phyloP scores from a whole-genome alignment of 2,329 filamentous ascomycete species.

The Elsinoe necatrix region DNA sequence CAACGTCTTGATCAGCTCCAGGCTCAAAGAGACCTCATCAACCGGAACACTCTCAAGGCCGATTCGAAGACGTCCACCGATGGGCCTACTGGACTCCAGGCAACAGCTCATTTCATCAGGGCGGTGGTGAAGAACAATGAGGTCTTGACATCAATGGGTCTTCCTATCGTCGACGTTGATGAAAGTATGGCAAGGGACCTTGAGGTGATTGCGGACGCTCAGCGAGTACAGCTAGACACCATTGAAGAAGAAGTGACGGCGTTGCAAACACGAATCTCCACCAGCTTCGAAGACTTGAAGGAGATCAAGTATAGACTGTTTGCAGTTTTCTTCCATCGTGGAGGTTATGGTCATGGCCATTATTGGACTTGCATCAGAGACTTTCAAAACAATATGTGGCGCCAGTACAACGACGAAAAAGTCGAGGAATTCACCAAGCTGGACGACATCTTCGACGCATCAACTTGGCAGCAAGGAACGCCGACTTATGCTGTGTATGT shows the following conservation, averaged over 20 bases:
- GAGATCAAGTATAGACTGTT: conserved; percentile 72
- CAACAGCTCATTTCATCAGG: conserved; percentile 37
- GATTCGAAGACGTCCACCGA: conserved; percentile 18
- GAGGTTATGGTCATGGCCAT: conserved; percentile 58
- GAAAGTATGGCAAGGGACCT: conserved; percentile 35
- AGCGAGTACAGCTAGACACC: conserved; percentile 39
- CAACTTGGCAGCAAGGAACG: conserved; percentile 56
- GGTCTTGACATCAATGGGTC: conserved; percentile 25
- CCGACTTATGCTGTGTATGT: conserved; percentile 81
- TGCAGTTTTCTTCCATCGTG: conserved; percentile 86
- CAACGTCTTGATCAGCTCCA: conserved; percentile 42
- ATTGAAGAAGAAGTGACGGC: conserved; percentile 36
- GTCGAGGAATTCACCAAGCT: conserved; percentile 61
- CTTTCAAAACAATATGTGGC: conserved; percentile 72
- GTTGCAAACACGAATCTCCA: conserved; percentile 42
- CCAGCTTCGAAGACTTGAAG: conserved; percentile 55
- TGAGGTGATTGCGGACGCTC: conserved; percentile 37
- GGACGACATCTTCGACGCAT: conserved; percentile 57
- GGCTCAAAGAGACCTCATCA: conserved; percentile 25
- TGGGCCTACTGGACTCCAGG: conserved; percentile 24
- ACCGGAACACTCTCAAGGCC: conserved; percentile 16
- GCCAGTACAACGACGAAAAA: conserved; percentile 84
- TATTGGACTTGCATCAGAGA: conserved; percentile 98
- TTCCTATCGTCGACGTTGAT: conserved; percentile 38
- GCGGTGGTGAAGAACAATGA: conserved; percentile 35